phyloP scores from a whole-genome alignment of 257 asterid species.

The Penstemon eatonii region DNA sequence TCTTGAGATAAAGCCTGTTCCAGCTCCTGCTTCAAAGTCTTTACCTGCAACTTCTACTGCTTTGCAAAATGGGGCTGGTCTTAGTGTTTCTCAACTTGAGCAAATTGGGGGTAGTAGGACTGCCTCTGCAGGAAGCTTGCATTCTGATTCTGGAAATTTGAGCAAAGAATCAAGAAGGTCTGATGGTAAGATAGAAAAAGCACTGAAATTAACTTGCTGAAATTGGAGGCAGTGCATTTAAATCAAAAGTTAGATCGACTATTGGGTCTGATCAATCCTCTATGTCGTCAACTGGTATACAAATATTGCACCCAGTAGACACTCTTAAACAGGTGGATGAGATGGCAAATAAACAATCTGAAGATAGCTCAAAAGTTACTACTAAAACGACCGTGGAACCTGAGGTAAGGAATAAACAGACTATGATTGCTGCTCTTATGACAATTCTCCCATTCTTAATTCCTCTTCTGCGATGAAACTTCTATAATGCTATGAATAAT shows the following conservation, averaged over 20 bases:
- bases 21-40: constrained; percentile 64
- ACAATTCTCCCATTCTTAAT: constrained; percentile 9
- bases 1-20: constrained; percentile 78
- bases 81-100: constrained; percentile 57
- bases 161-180: constrained; percentile 60
- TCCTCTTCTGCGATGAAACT: constrained; percentile 6
- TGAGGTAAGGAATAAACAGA: constrained; percentile 60
- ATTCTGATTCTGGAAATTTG: constrained; percentile 54
- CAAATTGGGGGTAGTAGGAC: constrained; percentile 54
- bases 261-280: constrained; percentile 56
- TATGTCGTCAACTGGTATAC: constrained; percentile 46
- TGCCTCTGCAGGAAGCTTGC: constrained; percentile 49
- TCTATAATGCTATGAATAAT: constrained; percentile 12
- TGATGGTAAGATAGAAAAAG: constrained; percentile 60
- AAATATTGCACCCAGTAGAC: constrained; percentile 46
- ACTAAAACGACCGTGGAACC: constrained; percentile 58
- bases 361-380: constrained; percentile 57
- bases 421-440: constrained; percentile 9
- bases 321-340: constrained; percentile 69
- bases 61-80: constrained; percentile 60
- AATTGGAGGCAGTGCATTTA: constrained; percentile 45
- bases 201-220: constrained; percentile 42
- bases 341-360: constrained; percentile 51
- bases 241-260: constrained; percentile 42
- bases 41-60: constrained; percentile 48